phyloP scores from a whole-genome alignment of 75 land plant genomes.

The Pseudotsuga menziesii region DNA sequence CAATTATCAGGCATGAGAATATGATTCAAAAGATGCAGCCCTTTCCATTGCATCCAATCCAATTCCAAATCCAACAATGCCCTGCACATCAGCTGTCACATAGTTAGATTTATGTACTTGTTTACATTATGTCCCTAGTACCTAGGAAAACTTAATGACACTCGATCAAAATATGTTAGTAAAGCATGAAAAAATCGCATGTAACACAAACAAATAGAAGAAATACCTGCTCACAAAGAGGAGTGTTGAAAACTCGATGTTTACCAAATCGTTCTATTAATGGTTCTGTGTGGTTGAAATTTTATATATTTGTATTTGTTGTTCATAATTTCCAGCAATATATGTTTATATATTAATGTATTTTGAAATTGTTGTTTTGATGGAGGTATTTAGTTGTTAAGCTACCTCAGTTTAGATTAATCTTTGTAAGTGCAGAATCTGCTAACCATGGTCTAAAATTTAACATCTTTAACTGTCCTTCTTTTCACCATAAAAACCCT shows the following conservation, averaged over 20 bases:
- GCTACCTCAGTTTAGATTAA: too few relatives aligned
- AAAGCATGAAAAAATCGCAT: background rate
- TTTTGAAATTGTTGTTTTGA: too few relatives aligned
- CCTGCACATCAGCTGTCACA: slow-evolving; percentile 32
- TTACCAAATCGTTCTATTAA: slow-evolving; percentile 83
- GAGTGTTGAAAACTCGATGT: slow-evolving; percentile 95
- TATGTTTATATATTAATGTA: too few relatives aligned
- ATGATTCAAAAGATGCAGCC: slow-evolving; percentile 1
- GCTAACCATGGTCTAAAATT: too few relatives aligned
- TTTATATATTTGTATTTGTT: too few relatives aligned
- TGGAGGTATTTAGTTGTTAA: too few relatives aligned
- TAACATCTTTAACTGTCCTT: too few relatives aligned
- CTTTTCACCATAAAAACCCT: too few relatives aligned
- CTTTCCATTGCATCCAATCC: slow-evolving; percentile 94
- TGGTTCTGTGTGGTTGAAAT: too few relatives aligned
- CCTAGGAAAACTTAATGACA: background rate
- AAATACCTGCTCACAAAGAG: slow-evolving; percentile 92
- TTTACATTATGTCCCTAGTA: background rate
- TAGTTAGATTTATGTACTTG: background rate
- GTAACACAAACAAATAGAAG: background rate
- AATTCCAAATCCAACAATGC: slow-evolving; percentile 95
- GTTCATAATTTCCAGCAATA: too few relatives aligned
- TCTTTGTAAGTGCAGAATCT: too few relatives aligned
- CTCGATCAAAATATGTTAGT: background rate
- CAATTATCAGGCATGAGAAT: background rate